These are phyloP conservation scores for Acrodontium crateriforme DNA, from an alignment of 2,329 filamentous ascomycete species.

Conservation along the genomic window DNA sequence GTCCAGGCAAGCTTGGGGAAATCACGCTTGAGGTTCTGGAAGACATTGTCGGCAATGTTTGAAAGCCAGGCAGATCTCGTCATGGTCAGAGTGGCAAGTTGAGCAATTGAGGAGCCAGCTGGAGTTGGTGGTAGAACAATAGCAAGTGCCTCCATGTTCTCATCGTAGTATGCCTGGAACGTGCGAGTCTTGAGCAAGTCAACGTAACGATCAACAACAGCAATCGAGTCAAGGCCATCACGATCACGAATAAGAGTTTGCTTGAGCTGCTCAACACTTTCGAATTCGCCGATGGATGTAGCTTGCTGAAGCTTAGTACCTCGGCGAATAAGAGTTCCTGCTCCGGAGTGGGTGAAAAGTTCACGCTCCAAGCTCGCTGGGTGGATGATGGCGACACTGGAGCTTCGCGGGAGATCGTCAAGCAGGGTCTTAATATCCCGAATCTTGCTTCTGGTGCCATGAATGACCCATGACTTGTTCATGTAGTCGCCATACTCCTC, in stretches of 20 bases:
- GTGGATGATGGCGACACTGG: conserved; percentile 94
- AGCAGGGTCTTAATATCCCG: conserved; percentile 92
- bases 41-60: conserved; percentile 91
- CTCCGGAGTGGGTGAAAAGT: conserved; percentile 88
- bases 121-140: conserved; percentile 68
- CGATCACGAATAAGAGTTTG: conserved; percentile 68
- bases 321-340: conserved; percentile 80
- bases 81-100: conserved; percentile 80
- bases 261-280: conserved; percentile 64
- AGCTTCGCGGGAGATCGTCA: conserved; percentile 75
- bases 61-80: conserved; percentile 91
- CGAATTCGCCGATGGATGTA: conserved; percentile 57
- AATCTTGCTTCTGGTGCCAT: conserved; percentile 92
- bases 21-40: conserved; percentile 85
- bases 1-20: conserved; percentile 87
- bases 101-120: conserved; percentile 56
- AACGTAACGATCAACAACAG: conserved; percentile 77
- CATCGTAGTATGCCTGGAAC: conserved; percentile 91
- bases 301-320: conserved; percentile 78
- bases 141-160: conserved; percentile 81
- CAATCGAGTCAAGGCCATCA: conserved; percentile 65
- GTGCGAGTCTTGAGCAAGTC: conserved; percentile 60
- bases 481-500: conserved; percentile 91
- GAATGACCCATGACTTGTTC: conserved; percentile 87
- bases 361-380: conserved; percentile 93